Base-by-base conservation (phyloP, 805 yeast genomes). In the Pichia pseudocactophila region DNA sequence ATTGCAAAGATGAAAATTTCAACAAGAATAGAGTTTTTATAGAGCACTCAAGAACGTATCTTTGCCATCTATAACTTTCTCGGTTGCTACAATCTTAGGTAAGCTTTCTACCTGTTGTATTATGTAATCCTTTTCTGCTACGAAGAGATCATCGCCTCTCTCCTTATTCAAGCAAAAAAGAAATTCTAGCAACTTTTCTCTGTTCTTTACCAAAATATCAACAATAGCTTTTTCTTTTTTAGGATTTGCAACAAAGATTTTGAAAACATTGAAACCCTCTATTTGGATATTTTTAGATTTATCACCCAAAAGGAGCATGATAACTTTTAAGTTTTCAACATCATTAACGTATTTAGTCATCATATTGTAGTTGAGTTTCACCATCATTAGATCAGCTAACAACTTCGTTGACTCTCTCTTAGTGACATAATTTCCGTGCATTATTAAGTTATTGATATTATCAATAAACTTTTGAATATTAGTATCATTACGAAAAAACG, bases 201-300 rank as follows among this genome's bases (percentile, higher is more conserved):
- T 78, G 61, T 92, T 92, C 57, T 89, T 88, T 36, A 80, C 75
- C 50, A 92, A 68, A 17, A 90, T 83, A 60, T 90, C 96, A 41
- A 74, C 64, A 2, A 92, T 78, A 7, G 81, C 77, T 58, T 81
- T 87, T 2, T 87, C 71, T 59, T 89, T 89, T 49, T 82, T 79
- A 5, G 98, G 98, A 61, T 92, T 92, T 4, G 96, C 97, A n/a
- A 88, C 88, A 62, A 92, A 87, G 32, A 89, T 83, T 64, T 90
- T 92, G 67, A 92, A 90, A 31, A 90, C 82, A 50, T 92, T 89
- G 57, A 92, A 92, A 4, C 95, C 88, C 60, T 92, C 97, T 42
- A 77, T 63, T 58, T 89, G 96, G 45, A 92, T 72, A 60, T 89
- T 89, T 56, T 82, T 84, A 49, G 94, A 86, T 62, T 82, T 84